Base-by-base conservation (phyloP, 1,284 basidiomycete genomes). In the Xerocomus cyaneibrunnescens region DNA sequence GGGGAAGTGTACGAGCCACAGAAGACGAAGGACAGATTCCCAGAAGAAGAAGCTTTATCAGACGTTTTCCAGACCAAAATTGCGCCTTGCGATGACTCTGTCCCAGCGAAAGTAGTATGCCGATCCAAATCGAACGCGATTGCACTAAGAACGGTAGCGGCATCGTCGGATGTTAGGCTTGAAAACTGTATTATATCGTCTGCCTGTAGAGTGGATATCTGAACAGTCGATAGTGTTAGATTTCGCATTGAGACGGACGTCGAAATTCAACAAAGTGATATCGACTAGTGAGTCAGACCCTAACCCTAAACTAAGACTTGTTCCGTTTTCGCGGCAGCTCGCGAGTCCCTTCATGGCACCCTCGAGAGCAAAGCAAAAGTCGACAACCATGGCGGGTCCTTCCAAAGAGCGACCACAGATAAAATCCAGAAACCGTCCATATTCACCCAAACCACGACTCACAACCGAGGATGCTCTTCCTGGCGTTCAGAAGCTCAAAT, bases 401-500 rank as follows among this genome's bases (percentile, higher is more conserved):
- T 66, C 58, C 9, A 55, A 39, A 34, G 52, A 39, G 51, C 51
- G 51, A 40, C 30, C 36, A 9, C 48, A 39, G 16, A 72, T 68
- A 43, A 50, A 39, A 22, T 35, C 28, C 3, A 47, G 38, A 50
- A 46, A 47, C 34, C 48, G 51, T 3, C 57, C 62, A 6, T 64
- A 68, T 37, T 0, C 48, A 17, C 50, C 62, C 44, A 44, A 68
- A 50, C 41, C 52, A 56, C 58, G 47, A 60, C 58, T 47, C 52
- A 55, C 16, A n/a, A 28, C 48, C 10, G 55, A 62, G 3, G 64
- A 66, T 38, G 38, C 53, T n/a, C 57, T 66, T 27, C 81, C 81
- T 10, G 87, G 87, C 17, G 77, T 88, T 5, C 86, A 88, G 57
- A 94, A 92, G 70, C 72, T 94, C 58, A 95, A 94, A 67, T 76